phyloP scores from a whole-genome alignment of 176 grass and related monocot genomes.

The Eremochloa ophiuroides region DNA sequence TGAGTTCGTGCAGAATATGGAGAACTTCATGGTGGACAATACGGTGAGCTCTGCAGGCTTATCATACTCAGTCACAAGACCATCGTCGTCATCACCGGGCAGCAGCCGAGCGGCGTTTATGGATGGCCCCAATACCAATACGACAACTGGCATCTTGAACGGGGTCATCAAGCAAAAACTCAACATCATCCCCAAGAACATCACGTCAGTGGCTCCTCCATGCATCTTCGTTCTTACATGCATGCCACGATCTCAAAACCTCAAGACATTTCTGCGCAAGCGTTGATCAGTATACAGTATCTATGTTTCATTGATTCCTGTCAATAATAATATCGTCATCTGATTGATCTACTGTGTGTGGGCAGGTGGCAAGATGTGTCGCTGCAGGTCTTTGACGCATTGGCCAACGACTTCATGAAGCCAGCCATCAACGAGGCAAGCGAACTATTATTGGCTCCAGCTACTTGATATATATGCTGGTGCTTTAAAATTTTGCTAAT shows the following conservation, averaged over 20 bases:
- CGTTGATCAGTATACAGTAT: background rate
- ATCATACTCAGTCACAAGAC: background rate
- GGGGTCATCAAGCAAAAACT: slow-evolving; percentile 67
- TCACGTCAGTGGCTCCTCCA: slow-evolving; percentile 4
- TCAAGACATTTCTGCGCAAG: too few relatives aligned
- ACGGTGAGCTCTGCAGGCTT: background rate
- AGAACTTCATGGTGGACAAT: background rate
- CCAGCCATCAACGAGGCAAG: slow-evolving; percentile 69
- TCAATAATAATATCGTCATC: background rate
- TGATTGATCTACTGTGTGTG: slow-evolving; percentile 2
- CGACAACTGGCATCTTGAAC: slow-evolving; percentile 48
- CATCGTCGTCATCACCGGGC: too few relatives aligned
- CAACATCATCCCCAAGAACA: slow-evolving; percentile 68
- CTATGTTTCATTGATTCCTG: background rate
- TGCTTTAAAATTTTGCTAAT: background rate
- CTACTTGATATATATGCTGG: background rate
- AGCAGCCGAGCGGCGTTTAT: too few relatives aligned
- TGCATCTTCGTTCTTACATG: background rate
- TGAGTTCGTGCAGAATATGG: background rate
- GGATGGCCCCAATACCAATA: too few relatives aligned
- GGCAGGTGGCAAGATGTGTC: slow-evolving; percentile 17
- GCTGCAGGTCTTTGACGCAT: background rate
- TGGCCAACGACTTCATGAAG: slow-evolving; percentile 69
- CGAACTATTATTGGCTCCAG: background rate
- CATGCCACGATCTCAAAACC: background rate